A percentile compares a stretch with the other conserved stretches of the same genome.
phyloP scores from a whole-genome alignment of 2,329 filamentous ascomycete genomes.

The Apiospora sp. region DNA sequence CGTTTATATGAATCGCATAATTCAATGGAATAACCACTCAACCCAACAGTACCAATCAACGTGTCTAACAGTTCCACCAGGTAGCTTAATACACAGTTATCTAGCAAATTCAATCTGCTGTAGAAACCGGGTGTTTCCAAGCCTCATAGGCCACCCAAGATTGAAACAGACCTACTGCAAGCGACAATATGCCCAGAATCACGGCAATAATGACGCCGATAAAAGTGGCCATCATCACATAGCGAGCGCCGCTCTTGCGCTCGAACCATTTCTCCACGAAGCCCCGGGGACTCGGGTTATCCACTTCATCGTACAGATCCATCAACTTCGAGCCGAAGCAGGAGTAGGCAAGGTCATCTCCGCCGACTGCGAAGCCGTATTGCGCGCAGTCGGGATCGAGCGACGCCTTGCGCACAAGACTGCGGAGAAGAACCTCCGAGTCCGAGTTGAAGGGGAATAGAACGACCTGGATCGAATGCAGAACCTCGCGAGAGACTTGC shows the following conservation, averaged over 20 bases:
- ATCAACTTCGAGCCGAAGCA: slow-evolving; percentile 26
- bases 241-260: slow-evolving; percentile 22
- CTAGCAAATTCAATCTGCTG: not conserved
- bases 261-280: slow-evolving; percentile 23
- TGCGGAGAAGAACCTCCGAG: slow-evolving; percentile 31
- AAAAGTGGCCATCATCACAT: slow-evolving; percentile 25
- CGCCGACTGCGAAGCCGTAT: not conserved
- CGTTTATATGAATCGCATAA: not conserved
- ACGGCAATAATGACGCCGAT: slow-evolving; percentile 23
- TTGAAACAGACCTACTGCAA: slow-evolving; percentile 21
- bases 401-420: slow-evolving; percentile 28
- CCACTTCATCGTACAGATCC: slow-evolving; percentile 27
- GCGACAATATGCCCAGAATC: not conserved
- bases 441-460: slow-evolving; percentile 36
- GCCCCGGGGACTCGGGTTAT: slow-evolving; percentile 28
- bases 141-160: slow-evolving; percentile 24
- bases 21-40: not conserved
- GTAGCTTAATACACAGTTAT: not conserved
- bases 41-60: not conserved
- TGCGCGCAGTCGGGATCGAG: slow-evolving; percentile 31
- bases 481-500: slow-evolving; percentile 37
- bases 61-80: not conserved
- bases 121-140: slow-evolving; percentile 23
- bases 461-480: slow-evolving; percentile 37
- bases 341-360: slow-evolving; percentile 16